Evolutionary conservation across 768 basidiomycete genomes (phyloP).

Genomic region (Rhizopogon vinicolor): DNA sequence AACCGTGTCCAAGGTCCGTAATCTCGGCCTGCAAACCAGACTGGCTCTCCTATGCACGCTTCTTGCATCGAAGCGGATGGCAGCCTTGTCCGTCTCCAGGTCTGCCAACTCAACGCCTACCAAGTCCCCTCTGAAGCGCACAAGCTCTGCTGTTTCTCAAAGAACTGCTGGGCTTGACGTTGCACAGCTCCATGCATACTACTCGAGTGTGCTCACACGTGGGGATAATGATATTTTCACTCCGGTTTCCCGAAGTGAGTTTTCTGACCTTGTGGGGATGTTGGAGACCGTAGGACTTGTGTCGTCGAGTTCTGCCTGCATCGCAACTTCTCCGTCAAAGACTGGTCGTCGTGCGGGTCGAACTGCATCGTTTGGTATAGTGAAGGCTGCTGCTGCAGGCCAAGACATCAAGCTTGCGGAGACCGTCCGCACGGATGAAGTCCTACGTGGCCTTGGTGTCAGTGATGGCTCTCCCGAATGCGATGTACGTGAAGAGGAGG

Average conservation of each 20-base stretch:
- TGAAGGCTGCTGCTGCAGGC: slow-evolving; percentile 20
- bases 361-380: slow-evolving; percentile 46
- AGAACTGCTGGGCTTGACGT: slow-evolving; percentile 45
- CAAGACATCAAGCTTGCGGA: slow-evolving; percentile 52
- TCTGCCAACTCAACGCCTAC: slow-evolving; percentile 28
- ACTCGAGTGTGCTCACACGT: slow-evolving; percentile 53
- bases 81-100: slow-evolving; percentile 48
- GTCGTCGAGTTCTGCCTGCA: slow-evolving; percentile 28
- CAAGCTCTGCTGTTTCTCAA: slow-evolving; percentile 26
- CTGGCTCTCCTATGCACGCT: slow-evolving; percentile 62
- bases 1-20: slow-evolving; percentile 58
- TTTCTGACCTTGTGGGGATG: slow-evolving; percentile 64
- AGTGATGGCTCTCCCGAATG: slow-evolving; percentile 10
- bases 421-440: slow-evolving; percentile 64
- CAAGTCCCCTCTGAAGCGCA: slow-evolving; percentile 51
- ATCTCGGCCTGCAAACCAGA: slow-evolving; percentile 71
- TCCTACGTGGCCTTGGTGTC: slow-evolving; percentile 66
- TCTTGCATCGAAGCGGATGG: slow-evolving; percentile 58
- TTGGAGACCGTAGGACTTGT: slow-evolving; percentile 73
- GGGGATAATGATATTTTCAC: slow-evolving; percentile 51
- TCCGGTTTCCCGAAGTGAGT: slow-evolving; percentile 71
- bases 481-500: slow-evolving; percentile 41
- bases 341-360: slow-evolving; percentile 49
- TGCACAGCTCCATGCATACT: slow-evolving; percentile 60
- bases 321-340: slow-evolving; percentile 36